Conservation (phyloP, 106 monocot genomes). For the Phalaenopsis equestris region DNA sequence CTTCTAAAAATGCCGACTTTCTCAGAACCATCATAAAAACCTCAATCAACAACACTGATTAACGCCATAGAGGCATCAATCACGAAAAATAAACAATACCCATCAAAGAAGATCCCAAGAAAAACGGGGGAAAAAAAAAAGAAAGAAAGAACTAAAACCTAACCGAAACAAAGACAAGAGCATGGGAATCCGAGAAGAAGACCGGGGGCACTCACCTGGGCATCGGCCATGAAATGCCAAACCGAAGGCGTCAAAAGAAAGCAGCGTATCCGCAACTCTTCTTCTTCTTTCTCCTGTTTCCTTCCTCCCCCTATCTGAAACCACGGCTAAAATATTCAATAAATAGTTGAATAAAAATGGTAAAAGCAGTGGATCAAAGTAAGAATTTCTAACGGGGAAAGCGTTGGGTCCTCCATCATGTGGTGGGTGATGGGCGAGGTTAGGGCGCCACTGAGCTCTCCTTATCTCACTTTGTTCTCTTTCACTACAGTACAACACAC, state of each 20-base stretch:
- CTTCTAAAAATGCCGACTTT: not conserved
- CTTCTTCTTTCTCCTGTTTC: not conserved
- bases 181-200: not conserved
- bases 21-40: not conserved
- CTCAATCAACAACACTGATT: not conserved
- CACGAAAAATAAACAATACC: conserved; percentile 1
- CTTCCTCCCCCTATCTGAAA: not conserved
- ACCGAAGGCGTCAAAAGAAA: not conserved
- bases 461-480: not conserved
- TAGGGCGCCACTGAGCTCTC: not conserved
- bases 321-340: not conserved
- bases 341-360: not conserved
- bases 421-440: not conserved
- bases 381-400: not conserved
- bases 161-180: not conserved
- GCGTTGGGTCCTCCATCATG: not conserved
- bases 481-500: not conserved
- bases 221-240: not conserved
- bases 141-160: not conserved
- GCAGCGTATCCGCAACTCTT: not conserved
- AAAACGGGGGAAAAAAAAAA: not conserved
- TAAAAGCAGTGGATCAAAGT: not conserved
- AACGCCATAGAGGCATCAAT: not conserved
- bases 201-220: conserved; percentile 5
- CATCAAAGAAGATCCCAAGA: not conserved